Percentiles rank a stretch among this genome's conserved stretches.
Evolutionary conservation across 345 rosid species (phyloP).

Genomic region (Citrus cavaleriei): DNA sequence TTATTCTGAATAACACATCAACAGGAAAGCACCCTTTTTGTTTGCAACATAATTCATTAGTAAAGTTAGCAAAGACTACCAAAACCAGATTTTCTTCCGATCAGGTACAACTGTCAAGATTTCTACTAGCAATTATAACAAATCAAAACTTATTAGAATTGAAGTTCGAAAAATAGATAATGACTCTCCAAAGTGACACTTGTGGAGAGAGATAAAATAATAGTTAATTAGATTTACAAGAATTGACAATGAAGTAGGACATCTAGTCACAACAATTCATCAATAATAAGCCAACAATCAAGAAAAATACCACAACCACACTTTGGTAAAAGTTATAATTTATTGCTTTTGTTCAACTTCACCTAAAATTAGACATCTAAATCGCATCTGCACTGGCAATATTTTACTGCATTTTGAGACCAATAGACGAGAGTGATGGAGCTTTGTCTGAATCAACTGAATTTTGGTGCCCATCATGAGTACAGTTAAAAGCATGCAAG

Average conservation of each 20-base stretch:
- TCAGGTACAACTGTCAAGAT: background rate
- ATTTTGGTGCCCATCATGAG: background rate
- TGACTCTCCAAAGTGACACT: background rate
- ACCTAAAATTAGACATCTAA: background rate
- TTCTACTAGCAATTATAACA: background rate
- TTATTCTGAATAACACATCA: background rate
- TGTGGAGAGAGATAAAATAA: background rate
- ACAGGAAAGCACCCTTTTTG: background rate
- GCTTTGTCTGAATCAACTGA: background rate
- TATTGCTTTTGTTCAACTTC: background rate
- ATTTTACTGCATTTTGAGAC: background rate
- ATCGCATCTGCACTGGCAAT: background rate
- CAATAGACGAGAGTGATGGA: background rate
- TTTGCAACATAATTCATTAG: background rate
- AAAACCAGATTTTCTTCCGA: background rate
- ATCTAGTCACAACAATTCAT: background rate
- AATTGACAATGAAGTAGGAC: background rate
- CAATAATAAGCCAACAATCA: constrained; percentile 1
- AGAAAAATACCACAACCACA: background rate
- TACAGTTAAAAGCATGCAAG: background rate
- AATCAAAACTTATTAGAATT: background rate
- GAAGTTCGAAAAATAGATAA: background rate
- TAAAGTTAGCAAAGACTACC: background rate
- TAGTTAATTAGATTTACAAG: background rate
- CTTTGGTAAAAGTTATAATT: background rate